These are phyloP conservation scores for Corymbia citriodora DNA, from an alignment of 441 rosid species.

Conservation along the genomic window DNA sequence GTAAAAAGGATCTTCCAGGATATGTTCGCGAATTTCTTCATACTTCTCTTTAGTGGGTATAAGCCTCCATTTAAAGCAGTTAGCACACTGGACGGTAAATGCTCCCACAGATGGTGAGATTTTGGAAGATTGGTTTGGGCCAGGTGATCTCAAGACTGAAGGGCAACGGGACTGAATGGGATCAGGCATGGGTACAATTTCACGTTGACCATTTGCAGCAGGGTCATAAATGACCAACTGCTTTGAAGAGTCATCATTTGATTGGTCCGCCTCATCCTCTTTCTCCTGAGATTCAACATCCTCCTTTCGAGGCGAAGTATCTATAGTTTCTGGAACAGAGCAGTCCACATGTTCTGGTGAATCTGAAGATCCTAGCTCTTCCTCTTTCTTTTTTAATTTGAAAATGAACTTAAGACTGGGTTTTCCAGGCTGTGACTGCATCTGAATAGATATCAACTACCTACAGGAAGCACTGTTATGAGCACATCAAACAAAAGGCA, in stretches of 20 bases:
- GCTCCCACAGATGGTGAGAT: slow-evolving; percentile 71
- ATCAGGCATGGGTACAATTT: slow-evolving; percentile 19
- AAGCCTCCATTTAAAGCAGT: slow-evolving; percentile 90
- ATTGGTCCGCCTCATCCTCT: background rate
- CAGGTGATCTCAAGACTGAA: slow-evolving; percentile 14
- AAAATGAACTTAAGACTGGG: slow-evolving; percentile 14
- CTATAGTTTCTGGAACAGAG: slow-evolving; percentile 16
- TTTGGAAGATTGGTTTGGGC: slow-evolving; percentile 27
- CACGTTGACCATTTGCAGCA: slow-evolving; percentile 25
- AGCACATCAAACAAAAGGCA: background rate
- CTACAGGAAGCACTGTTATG: background rate
- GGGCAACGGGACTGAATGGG: slow-evolving; percentile 20
- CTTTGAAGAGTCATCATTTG: slow-evolving; percentile 12
- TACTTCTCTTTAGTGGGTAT: slow-evolving; percentile 80
- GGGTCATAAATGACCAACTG: slow-evolving; percentile 69
- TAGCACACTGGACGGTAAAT: slow-evolving; percentile 83
- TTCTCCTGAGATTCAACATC: slow-evolving; percentile 20
- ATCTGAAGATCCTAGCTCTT: slow-evolving; percentile 16
- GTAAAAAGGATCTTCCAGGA: slow-evolving; percentile 64
- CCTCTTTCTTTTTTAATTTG: slow-evolving; percentile 24
- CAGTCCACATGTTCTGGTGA: slow-evolving; percentile 13
- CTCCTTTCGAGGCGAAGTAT: slow-evolving; percentile 21
- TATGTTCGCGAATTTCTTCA: slow-evolving; percentile 84
- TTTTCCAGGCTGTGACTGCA: slow-evolving; percentile 32
- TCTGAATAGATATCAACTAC: slow-evolving; percentile 19